phyloP scores from a whole-genome alignment of 371 early-diverging fungal genomes.

The Rhizopus delemar region DNA sequence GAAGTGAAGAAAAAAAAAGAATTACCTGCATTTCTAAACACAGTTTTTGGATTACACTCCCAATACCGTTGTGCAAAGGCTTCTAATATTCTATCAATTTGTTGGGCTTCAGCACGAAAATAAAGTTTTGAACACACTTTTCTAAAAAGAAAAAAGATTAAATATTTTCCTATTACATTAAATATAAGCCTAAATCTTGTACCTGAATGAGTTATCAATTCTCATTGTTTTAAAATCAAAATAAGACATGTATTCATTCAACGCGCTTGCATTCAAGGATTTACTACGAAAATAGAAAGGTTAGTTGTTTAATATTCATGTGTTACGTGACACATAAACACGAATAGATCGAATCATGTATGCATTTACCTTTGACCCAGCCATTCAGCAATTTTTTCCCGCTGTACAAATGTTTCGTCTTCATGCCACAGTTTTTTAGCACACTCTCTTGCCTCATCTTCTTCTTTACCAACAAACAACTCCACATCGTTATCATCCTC shows the following conservation, averaged over 20 bases:
- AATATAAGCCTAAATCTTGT: background rate
- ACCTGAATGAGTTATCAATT: slow-evolving; percentile 81
- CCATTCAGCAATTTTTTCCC: slow-evolving; percentile 53
- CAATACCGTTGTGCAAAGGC: slow-evolving; percentile 81
- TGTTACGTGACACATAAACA: background rate
- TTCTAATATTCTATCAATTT: slow-evolving; percentile 85
- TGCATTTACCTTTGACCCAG: slow-evolving; percentile 42
- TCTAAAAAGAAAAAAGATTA: slow-evolving; percentile 17
- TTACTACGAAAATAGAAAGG: slow-evolving; percentile 24
- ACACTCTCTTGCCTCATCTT: slow-evolving; percentile 28
- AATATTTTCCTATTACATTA: background rate
- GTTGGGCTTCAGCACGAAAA: slow-evolving; percentile 90
- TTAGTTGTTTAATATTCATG: background rate
- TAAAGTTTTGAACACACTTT: slow-evolving; percentile 76
- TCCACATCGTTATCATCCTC: slow-evolving; percentile 4
- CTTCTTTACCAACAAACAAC: background rate
- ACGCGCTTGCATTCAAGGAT: slow-evolving; percentile 55
- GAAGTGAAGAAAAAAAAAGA: background rate
- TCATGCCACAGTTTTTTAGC: slow-evolving; percentile 46
- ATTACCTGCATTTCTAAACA: slow-evolving; percentile 55
- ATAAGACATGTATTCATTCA: slow-evolving; percentile 70
- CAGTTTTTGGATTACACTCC: slow-evolving; percentile 71
- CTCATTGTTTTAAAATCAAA: slow-evolving; percentile 73
- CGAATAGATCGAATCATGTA: background rate
- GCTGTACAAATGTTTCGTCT: slow-evolving; percentile 36